Conservation (phyloP, 306 rosid species). For the Lotus japonicus region DNA sequence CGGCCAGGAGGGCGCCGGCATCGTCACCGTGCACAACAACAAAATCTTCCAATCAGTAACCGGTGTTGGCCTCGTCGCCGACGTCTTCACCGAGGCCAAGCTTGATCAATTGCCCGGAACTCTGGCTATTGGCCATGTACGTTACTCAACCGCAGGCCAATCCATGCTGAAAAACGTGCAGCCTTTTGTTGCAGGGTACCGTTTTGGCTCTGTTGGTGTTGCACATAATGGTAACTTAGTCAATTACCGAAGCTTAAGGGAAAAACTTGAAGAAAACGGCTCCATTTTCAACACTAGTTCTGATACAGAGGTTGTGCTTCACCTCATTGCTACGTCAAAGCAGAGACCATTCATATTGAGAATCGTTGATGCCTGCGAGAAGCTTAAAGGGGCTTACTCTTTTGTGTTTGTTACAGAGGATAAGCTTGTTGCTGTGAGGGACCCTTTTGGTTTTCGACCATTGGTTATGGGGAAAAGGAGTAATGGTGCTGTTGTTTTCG, state of each 20-base stretch:
- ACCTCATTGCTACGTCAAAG: constrained; percentile 79
- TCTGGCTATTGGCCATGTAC: constrained; percentile 73
- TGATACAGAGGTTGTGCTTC: constrained; percentile 88
- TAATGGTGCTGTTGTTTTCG: constrained; percentile 78
- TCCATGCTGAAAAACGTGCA: constrained; percentile 83
- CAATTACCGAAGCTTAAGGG: constrained; percentile 55
- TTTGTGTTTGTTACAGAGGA: constrained; percentile 71
- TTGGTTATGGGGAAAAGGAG: constrained; percentile 83
- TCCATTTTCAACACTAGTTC: constrained; percentile 82
- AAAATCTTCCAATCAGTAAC: constrained; percentile 46
- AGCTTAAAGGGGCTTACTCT: constrained; percentile 73
- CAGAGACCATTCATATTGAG: constrained; percentile 64
- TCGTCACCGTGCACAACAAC: constrained; percentile 52
- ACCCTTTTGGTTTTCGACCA: constrained; percentile 71
- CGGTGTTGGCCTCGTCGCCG: constrained; percentile 82
- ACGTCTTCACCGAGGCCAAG: constrained; percentile 57
- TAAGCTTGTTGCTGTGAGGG: constrained; percentile 77
- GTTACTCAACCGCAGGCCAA: constrained; percentile 81
- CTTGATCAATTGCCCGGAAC: constrained; percentile 58
- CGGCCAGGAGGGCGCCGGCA: constrained; percentile 94
- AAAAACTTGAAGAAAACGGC: constrained; percentile 58
- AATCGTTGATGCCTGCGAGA: constrained; percentile 80
- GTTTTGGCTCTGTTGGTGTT: constrained; percentile 84
- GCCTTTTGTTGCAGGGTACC: constrained; percentile 79
- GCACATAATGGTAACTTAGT: constrained; percentile 92